Percentiles rank a stretch among this genome's conserved stretches.
Evolutionary conservation across 2,329 filamentous ascomycete genomes (phyloP).

Genomic region (Magnaporthiopsis rhizophila): DNA sequence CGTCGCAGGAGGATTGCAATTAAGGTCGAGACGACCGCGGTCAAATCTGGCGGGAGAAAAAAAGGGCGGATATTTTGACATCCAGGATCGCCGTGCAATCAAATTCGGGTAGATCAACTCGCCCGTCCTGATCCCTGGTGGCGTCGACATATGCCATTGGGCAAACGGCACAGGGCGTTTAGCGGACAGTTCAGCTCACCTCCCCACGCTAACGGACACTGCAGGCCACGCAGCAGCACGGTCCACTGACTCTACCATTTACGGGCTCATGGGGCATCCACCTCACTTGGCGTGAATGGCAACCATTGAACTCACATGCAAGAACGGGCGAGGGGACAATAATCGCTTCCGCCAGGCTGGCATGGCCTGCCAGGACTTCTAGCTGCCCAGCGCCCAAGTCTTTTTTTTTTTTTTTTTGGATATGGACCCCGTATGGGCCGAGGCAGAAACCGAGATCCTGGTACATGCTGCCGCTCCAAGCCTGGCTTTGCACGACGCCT

Average conservation of each 20-base stretch:
- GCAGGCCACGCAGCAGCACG: no score
- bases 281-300: no score
- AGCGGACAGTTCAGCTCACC: no score
- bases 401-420: not conserved
- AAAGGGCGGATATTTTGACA: no score
- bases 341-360: not conserved
- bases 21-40: not conserved
- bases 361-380: not conserved
- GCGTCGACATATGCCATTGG: no score
- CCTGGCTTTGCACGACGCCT: conserved; percentile 36
- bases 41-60: not conserved
- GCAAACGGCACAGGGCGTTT: no score
- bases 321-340: not conserved
- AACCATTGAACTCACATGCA: no score
- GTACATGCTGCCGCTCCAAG: conserved; percentile 47
- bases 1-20: no score
- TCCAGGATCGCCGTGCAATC: not conserved
- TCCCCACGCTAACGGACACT: no score
- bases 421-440: not conserved
- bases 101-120: not conserved
- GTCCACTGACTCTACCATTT: no score
- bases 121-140: no score
- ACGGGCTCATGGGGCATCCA: no score
- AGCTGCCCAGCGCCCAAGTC: not conserved
- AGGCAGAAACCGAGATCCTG: conserved; percentile 38